phyloP scores from a whole-genome alignment of 208 protist genomes.

The Wallacemonas sp. region DNA sequence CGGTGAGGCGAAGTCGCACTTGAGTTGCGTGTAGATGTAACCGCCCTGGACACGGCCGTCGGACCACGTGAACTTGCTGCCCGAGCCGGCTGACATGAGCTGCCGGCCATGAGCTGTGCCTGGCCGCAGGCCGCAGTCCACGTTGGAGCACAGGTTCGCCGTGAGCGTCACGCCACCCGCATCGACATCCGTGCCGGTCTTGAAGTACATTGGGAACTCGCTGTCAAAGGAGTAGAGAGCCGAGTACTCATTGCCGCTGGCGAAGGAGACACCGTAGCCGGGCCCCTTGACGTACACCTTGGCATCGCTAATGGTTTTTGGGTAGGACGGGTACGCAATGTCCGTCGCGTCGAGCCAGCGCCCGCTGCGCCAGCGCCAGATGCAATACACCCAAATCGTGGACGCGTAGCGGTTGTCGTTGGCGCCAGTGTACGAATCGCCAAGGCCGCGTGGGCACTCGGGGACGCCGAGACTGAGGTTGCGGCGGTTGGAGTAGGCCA shows the following conservation, averaged over 20 bases:
- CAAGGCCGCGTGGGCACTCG: background rate
- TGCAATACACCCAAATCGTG: too few species aligned
- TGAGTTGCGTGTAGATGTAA: slow-evolving; percentile 33
- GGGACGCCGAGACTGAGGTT: background rate
- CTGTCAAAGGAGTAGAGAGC: background rate
- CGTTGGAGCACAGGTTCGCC: background rate
- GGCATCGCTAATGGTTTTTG: background rate
- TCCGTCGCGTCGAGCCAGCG: slow-evolving; percentile 11
- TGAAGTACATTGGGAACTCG: slow-evolving; percentile 19
- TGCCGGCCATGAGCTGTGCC: slow-evolving; percentile 20
- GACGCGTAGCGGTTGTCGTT: background rate
- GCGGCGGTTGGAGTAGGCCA: background rate
- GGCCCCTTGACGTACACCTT: background rate
- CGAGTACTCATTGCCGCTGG: background rate
- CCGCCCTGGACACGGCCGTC: slow-evolving; percentile 31
- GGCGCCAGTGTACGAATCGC: background rate
- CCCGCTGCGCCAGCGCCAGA: slow-evolving; percentile 14
- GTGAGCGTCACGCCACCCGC: background rate
- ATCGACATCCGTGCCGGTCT: background rate
- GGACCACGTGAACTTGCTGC: slow-evolving; percentile 26
- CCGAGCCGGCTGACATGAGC: slow-evolving; percentile 20
- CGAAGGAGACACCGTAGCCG: background rate
- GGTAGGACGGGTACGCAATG: background rate
- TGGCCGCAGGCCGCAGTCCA: slow-evolving; percentile 19
- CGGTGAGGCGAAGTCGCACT: slow-evolving; percentile 1